phyloP scores from a whole-genome alignment of 352 stramenopile genomes.

The Globisporangium ultimum region DNA sequence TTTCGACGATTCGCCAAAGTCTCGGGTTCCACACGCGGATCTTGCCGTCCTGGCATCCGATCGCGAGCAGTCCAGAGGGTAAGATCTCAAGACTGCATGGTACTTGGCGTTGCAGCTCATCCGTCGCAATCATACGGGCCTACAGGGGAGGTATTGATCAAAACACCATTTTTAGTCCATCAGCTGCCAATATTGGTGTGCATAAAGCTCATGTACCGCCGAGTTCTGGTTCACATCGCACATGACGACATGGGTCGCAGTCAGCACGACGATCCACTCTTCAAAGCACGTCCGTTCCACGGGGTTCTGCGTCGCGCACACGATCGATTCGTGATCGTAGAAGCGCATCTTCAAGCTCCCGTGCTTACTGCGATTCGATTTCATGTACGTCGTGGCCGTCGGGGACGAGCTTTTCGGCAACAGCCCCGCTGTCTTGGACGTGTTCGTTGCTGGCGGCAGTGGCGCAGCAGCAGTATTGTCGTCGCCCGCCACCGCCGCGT shows the following conservation, averaged over 20 bases:
- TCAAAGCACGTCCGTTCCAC: conserved; percentile 58
- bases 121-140: conserved; percentile 34
- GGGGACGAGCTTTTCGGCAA: conserved; percentile 40
- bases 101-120: conserved; percentile 60
- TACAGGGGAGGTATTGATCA: conserved; percentile 1
- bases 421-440: conserved; percentile 18
- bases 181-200: too few relatives aligned
- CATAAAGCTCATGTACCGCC: conserved; percentile 20
- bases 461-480: conserved; percentile 10
- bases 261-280: conserved; percentile 66
- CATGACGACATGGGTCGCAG: conserved; percentile 55
- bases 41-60: conserved; percentile 74
- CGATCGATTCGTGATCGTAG: conserved; percentile 71
- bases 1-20: conserved; percentile 54
- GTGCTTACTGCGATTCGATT: conserved; percentile 33
- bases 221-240: conserved; percentile 70
- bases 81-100: conserved; percentile 61
- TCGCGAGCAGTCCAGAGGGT: conserved; percentile 56
- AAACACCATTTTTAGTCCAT: background rate
- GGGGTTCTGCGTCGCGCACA: conserved; percentile 33
- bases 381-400: conserved; percentile 51
- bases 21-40: conserved; percentile 67
- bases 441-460: background rate
- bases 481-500: conserved; percentile 15
- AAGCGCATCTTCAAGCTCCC: conserved; percentile 62